Evolutionary conservation across 2,329 filamentous ascomycete species (phyloP), one percentile per base, ranked within the genome.

Genomic region (Pseudocercospora vitis): DNA sequence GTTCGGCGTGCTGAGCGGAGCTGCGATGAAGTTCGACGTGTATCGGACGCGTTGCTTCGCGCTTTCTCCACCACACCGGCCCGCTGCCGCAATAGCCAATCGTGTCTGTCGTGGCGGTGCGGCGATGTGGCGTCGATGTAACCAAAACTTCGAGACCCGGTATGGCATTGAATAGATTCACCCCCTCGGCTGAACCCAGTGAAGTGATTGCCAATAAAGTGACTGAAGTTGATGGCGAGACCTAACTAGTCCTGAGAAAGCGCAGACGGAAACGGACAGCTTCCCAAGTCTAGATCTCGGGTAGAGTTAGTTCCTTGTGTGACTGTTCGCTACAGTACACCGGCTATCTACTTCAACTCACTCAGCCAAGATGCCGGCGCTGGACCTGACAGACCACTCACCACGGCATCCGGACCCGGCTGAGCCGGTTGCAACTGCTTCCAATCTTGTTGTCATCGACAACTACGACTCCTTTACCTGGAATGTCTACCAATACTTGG

Each of bases 391-490:
- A 59, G 92, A 96, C 70, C 86, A 96, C 73, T 96, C 92, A 56
- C 91, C 91, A 66, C 86, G 87, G 70, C 86, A 96, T 72, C 88
- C 89, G 55, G 81, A 87, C 59, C 86, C 87, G 48, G 85, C 86
- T 24, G 78, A 85, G 48, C 84, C 85, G 29, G 78, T 96, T 49
- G 72, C 86, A 19, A 91, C 85, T 47, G 94, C 94, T 21, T 88
- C 87, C 53, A 97, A 97, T 73, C 81, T 99, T 54, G 82, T 99
- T 59, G 81, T 99, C 60, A 96, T 99, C 67, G 94, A 99, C 79
- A 99, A 99, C 75, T 99, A 97, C 74, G 94, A 99, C 74, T 97
- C 94, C 3, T 99, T 99, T 73, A 96, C 92, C 55, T 99, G 91
- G 90, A 99, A 99, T 69, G 90, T 99, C 55, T 99, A 97, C 73